Evolutionary conservation across 305 asterid species (phyloP).

Genomic region (Nicotiana rustica): DNA sequence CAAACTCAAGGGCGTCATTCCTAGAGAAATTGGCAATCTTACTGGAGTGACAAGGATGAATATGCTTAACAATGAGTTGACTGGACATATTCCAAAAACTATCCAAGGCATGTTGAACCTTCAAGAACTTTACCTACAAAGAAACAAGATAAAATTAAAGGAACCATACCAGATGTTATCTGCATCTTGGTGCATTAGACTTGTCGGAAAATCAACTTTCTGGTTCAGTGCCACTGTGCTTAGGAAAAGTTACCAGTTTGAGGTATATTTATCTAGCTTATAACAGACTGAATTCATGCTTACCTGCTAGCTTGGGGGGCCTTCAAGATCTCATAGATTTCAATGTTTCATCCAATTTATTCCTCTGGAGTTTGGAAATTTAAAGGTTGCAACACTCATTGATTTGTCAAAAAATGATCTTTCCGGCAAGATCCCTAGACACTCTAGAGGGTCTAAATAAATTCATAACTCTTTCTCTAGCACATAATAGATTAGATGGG

Average conservation of each 20-base stretch:
- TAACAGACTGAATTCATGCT: constrained; percentile 35
- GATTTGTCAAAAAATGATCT: background rate
- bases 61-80: constrained; percentile 39
- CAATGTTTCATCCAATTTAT: background rate
- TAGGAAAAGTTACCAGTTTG: constrained; percentile 48
- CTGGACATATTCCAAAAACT: constrained; percentile 43
- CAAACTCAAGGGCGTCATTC: constrained; percentile 44
- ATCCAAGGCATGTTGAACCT: constrained; percentile 35
- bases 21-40: constrained; percentile 44
- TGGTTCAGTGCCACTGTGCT: constrained; percentile 48
- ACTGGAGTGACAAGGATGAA: constrained; percentile 36
- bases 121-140: constrained; percentile 30
- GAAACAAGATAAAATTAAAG: constrained; percentile 37
- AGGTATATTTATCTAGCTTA: constrained; percentile 25
- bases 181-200: constrained; percentile 28
- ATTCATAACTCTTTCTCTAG: background rate
- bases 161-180: constrained; percentile 37
- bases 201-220: constrained; percentile 38
- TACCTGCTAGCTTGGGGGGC: background rate
- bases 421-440: background rate
- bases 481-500: constrained; percentile 7
- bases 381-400: background rate
- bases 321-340: background rate
- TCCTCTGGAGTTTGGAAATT: background rate
- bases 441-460: background rate